Evolutionary conservation across 2,329 filamentous ascomycete species (phyloP).

Genomic region (Ophiostoma tasmaniense): DNA sequence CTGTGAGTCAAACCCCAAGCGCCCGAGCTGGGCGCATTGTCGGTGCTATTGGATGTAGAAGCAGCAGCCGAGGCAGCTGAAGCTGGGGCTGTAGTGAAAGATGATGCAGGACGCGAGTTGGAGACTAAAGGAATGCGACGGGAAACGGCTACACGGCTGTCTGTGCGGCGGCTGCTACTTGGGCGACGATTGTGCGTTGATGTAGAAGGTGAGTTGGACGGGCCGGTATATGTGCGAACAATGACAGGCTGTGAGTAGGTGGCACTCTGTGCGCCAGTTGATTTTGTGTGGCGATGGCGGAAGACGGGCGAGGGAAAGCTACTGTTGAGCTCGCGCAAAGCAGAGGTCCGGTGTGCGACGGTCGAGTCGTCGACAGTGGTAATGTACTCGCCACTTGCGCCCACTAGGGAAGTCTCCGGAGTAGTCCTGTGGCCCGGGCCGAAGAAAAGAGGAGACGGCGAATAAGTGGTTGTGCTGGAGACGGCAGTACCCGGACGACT

Average conservation of each 20-base stretch:
- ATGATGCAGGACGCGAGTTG: constrained; percentile 15
- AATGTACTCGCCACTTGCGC: constrained; percentile 47
- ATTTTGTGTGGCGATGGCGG: constrained; percentile 48
- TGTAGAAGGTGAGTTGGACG: constrained; percentile 24
- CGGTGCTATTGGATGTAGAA: constrained; percentile 12
- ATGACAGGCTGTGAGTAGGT: constrained; percentile 59
- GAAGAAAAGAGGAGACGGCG: constrained; percentile 41
- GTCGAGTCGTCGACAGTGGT: constrained; percentile 46
- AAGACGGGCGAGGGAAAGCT: constrained; percentile 41
- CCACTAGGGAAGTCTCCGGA: constrained; percentile 38
- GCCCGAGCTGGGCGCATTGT: constrained; percentile 14
- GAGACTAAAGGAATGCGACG: constrained; percentile 24
- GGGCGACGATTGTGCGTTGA: constrained; percentile 23
- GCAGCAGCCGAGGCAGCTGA: too few relatives aligned
- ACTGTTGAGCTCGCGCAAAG: constrained; percentile 51
- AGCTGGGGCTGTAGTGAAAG: constrained; percentile 7
- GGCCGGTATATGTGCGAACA: constrained; percentile 54
- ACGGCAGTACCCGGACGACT: not conserved
- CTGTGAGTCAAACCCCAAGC: constrained; percentile 13
- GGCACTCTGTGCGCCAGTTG: constrained; percentile 46
- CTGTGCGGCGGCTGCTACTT: constrained; percentile 26
- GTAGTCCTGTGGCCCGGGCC: constrained; percentile 37
- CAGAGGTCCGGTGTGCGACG: constrained; percentile 48
- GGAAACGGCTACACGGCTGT: constrained; percentile 23
- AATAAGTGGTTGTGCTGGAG: constrained; percentile 23